Base-by-base conservation (phyloP, 164 flowering plant genomes). In the Magnolia officinalis region DNA sequence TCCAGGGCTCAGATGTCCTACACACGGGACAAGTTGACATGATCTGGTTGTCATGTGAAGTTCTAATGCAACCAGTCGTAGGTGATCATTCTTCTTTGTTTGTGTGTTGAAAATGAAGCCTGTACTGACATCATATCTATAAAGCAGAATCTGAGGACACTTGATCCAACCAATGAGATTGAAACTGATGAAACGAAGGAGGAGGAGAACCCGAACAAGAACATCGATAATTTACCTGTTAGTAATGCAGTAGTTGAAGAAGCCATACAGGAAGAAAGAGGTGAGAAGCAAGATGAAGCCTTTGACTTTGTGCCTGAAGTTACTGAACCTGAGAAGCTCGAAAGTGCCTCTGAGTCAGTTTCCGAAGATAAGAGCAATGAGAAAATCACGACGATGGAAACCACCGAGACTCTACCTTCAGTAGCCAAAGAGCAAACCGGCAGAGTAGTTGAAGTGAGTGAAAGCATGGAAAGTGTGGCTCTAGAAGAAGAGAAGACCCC, bases 201-300 rank as follows among this genome's bases (percentile, higher is more conserved):
- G 2, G 20, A 19, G 67, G 67, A 64, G 67, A 64, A 64, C 23
- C 67, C 26, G 19, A 18, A 64, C 67, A 18, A 64, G 67, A n/a
- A 64, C 23, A 64, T 18, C 19, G 67, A 64, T 64, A 21, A 20
- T 6, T 64, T 64, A 19, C 8, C 24, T 19, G 19, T 59, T 67
- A 3, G 58, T 29, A 19, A 52, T 23, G 2, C 61, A 74, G 14
- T 58, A 63, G 19, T 66, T 55, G 80, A 58, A 71, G 72, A 79
- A 79, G 82, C 77, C 61, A 76, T 75, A 52, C 50, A 21, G 67
- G 23, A 64, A 64, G 67, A 64, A 21, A 64, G 26, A 64, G 19
- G 61, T 55, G 61, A 55, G 13, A 55, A 11, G 18, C 61, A 11
- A 16, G 67, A 64, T 64, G 10, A 64, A 21, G 19, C 24, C 67